Evolutionary conservation across 345 rosid genomes (phyloP).

Genomic region (Erysimum cheiranthoides): DNA sequence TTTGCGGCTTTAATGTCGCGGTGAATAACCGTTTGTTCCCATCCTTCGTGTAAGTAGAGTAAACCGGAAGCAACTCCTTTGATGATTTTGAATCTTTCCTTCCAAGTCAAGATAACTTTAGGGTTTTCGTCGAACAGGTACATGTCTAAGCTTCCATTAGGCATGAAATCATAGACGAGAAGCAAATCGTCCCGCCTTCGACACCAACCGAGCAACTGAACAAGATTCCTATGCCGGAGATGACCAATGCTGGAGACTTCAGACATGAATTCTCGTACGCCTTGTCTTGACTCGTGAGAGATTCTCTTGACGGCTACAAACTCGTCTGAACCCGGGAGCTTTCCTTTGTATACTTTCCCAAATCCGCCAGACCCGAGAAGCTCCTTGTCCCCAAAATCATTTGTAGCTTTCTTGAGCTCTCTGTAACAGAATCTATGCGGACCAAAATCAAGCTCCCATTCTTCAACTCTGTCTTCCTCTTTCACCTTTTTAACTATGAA

Average conservation of each 20-base stretch:
- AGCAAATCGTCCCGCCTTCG: constrained; percentile 63
- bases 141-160: constrained; percentile 91
- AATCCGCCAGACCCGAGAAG: constrained; percentile 88
- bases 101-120: constrained; percentile 66
- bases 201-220: constrained; percentile 87
- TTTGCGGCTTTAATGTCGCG: constrained; percentile 92
- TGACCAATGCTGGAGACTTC: constrained; percentile 88
- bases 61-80: constrained; percentile 89
- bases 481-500: constrained; percentile 53
- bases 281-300: constrained; percentile 82
- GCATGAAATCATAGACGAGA: constrained; percentile 88
- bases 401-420: constrained; percentile 83
- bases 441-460: constrained; percentile 83
- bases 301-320: constrained; percentile 81
- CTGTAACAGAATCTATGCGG: constrained; percentile 80
- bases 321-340: constrained; percentile 55
- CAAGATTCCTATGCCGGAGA: constrained; percentile 88
- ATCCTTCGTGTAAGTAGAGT: constrained; percentile 86
- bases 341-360: constrained; percentile 86
- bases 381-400: constrained; percentile 76
- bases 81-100: constrained; percentile 72
- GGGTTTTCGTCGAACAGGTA: constrained; percentile 70
- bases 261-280: constrained; percentile 75
- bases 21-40: constrained; percentile 92
- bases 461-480: constrained; percentile 66